These are phyloP conservation scores for Gossypioides kirkii DNA, from an alignment of 345 rosid genomes.

Conservation along the genomic window DNA sequence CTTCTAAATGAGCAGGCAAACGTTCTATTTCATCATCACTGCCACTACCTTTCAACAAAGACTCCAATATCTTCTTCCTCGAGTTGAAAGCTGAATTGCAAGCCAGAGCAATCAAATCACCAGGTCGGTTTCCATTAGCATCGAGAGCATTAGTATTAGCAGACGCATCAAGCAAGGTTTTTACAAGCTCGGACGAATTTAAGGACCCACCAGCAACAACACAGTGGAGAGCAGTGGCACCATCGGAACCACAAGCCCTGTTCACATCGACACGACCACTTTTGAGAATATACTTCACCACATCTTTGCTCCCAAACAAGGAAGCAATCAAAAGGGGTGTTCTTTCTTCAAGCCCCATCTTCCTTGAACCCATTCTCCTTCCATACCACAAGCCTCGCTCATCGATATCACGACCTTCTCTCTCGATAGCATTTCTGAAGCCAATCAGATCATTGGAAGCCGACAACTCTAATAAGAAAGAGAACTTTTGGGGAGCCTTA, in stretches of 20 bases:
- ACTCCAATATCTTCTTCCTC: constrained; percentile 44
- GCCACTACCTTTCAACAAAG: constrained; percentile 39
- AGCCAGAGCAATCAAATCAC: constrained; percentile 41
- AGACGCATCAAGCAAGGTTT: constrained; percentile 53
- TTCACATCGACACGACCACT: constrained; percentile 57
- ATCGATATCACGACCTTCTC: constrained; percentile 48
- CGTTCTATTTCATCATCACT: constrained; percentile 24
- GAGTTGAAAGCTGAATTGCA: constrained; percentile 33
- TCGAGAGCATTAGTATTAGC: constrained; percentile 56
- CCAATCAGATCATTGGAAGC: constrained; percentile 67
- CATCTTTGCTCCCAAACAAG: constrained; percentile 68
- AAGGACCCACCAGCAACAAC: constrained; percentile 69
- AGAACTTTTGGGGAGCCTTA: constrained; percentile 29
- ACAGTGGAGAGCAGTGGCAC: constrained; percentile 79
- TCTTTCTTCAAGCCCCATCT: constrained; percentile 69
- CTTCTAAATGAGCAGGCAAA: constrained; percentile 21
- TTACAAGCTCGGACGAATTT: constrained; percentile 51
- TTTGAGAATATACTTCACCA: constrained; percentile 46
- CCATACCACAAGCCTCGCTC: constrained; percentile 75
- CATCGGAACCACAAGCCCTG: constrained; percentile 58
- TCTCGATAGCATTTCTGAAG: constrained; percentile 50
- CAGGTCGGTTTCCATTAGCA: constrained; percentile 54
- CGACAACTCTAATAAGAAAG: constrained; percentile 58
- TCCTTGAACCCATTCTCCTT: constrained; percentile 47
- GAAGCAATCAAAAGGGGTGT: constrained; percentile 88